Base-by-base conservation (phyloP, 2,329 filamentous ascomycete genomes). In the Colletotrichum godetiae region DNA sequence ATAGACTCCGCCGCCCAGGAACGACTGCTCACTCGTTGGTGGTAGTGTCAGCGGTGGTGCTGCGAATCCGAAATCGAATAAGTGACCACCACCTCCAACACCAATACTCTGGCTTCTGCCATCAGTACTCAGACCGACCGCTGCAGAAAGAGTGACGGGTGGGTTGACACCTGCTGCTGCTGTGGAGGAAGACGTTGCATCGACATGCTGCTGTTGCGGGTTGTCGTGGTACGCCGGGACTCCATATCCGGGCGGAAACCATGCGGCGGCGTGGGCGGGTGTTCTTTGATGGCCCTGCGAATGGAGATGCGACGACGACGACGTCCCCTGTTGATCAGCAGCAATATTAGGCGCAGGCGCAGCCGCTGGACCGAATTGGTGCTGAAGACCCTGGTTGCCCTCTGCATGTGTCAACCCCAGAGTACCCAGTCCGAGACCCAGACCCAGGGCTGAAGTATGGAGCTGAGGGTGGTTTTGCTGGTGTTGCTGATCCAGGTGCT, bases 1-100 rank as follows among this genome's bases (percentile, higher is more conserved):
- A 64, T 72, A 74, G 35, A 67, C 72, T 49, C 58, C 68, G 72
- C 58, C 62, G 72, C 72, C 72, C 67, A 74, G 72, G 37, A 74
- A 74, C 57, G 68, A 63, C 72, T 61, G 68, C 68, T 74, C 72
- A 49, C 68, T 42, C 35, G 56, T 13, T n/a, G 56, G 29, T 22
- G 37, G 67, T 22, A 42, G 37, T 42, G 27, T 29, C 27, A 29
- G 27, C 27, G 55, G 71, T 52, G 56, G 55, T 72, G 72, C 68
- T 63, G 68, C 68, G 55, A 64, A 72, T n/a, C 33, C 63, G 35
- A 74, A 74, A 24, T 66, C 67, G 60, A 57, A 70, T 27, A 71
- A 42, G 37, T 72, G 65, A 24, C 58, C 58, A 46, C 56, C 37
- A 8, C 27, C 27, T 29, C 31, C 35, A 19, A 22, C 19, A n/a